Conservation (phyloP, 805 yeast genomes). For the Scheffersomyces ergatensis region DNA sequence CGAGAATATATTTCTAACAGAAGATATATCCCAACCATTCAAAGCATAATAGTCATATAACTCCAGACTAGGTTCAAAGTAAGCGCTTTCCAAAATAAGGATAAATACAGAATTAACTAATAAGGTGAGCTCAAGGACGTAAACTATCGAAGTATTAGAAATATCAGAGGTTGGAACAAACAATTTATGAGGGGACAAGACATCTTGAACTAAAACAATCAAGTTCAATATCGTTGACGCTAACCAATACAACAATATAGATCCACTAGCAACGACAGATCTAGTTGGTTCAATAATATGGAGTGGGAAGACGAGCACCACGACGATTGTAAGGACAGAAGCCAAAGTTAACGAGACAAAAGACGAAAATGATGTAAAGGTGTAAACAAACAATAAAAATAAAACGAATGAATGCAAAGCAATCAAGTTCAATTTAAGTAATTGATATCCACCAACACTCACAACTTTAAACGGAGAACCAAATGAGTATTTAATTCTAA, state of each 20-base stretch:
- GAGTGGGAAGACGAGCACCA: constrained; percentile 1
- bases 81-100: constrained; percentile 10
- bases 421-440: constrained; percentile 10
- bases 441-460: constrained; percentile 11
- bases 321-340: not conserved
- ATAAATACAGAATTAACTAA: constrained; percentile 11
- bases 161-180: constrained; percentile 4
- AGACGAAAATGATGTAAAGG: not conserved
- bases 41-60: constrained; percentile 8
- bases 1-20: constrained; percentile 17
- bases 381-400: not conserved
- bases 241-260: constrained; percentile 39
- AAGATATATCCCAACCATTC: constrained; percentile 24
- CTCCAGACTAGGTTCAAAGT: constrained; percentile 12
- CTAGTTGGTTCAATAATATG: constrained; percentile 2
- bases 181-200: constrained; percentile 12
- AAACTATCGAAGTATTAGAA: constrained; percentile 1
- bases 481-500: constrained; percentile 3
- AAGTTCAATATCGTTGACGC: not conserved
- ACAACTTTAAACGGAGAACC: constrained; percentile 5
- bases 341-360: not conserved
- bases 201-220: constrained; percentile 7
- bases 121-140: constrained; percentile 10
- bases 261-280: constrained; percentile 26
- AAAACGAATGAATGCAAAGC: constrained; percentile 9